Base-by-base conservation (phyloP, 805 yeast genomes). In the Candida patagonica region DNA sequence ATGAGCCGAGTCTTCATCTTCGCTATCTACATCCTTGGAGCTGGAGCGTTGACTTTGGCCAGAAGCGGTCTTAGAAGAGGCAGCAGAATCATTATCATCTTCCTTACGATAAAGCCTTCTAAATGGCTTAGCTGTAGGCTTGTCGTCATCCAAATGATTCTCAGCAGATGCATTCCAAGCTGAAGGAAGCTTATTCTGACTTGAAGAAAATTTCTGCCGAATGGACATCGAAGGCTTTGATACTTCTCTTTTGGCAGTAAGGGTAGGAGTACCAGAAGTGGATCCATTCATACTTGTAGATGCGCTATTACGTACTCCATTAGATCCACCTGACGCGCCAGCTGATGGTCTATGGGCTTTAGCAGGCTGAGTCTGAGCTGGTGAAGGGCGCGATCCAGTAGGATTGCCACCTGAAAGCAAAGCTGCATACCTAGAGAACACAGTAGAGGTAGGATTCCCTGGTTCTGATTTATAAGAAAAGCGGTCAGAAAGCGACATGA, bases 1-100 rank as follows among this genome's bases (percentile, higher is more conserved):
- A 44, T 74, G 76, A 29, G 59, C 60, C 30, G 51, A 47, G 35
- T 68, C 78, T n/a, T 64, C 70, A 26, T 65, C 71, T n/a, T n/a
- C n/a, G n/a, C n/a, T n/a, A n/a, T n/a, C n/a, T n/a, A n/a, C n/a
- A n/a, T n/a, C n/a, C n/a, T n/a, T n/a, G n/a, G n/a, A n/a, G n/a
- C n/a, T n/a, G n/a, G n/a, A n/a, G n/a, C n/a, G n/a, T n/a, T n/a
- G n/a, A 9, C 57, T 59, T 25, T 54, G 59, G 21, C 42, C 37
- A 23, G 37, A 22, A 12, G 22, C 22, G 4, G 17, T 13, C 5
- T 20, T 10, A 12, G 17, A 3, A 7, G 15, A 15, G n/a, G 26
- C 19, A 21, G 37, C 13, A 5, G 13, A 17, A 10, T 15, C 9
- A 10, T 29, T 29, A 8, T 12, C 31, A 8, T 29, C 31, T 10